Evolutionary conservation across 2,329 filamentous ascomycete genomes (phyloP), one percentile per base, ranked within the genome.

Genomic region (Colletotrichum neosansevieriae): DNA sequence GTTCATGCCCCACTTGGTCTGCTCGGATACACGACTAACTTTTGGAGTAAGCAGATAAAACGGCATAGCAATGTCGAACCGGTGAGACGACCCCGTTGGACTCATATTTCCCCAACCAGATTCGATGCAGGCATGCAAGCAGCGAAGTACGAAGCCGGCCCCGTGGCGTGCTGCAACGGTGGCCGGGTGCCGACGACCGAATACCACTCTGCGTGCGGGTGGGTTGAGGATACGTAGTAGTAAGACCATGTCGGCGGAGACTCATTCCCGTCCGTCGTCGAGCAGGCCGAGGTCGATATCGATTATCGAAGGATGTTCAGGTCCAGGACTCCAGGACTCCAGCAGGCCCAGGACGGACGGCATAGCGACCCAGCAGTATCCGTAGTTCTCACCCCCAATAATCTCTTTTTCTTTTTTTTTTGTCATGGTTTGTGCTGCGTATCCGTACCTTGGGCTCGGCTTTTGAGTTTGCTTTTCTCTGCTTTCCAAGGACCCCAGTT

Each of bases 181-280:
- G 15, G 49, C 60, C 51, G 65, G 60, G 42, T 53, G 65, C 60
- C 60, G 65, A 59, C 47, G 65, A 54, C 65, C 65, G 65, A 68
- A 59, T 59, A 21, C 54, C 36, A 53, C 59, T 53, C 60, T 54
- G 53, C 13, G 51, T 32, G 51, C 51, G 29, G 32, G 51, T 45
- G 54, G 54, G 54, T 45, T 32, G 54, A 57, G 13, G 38, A 29
- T 38, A 12, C 34, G 11, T 38, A 54, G 21, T n/a, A 29, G 29
- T 54, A 54, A 54, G 50, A 54, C 50, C 50, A 38, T 54, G 50
- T 38, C 12, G 36, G 50, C 50, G 50, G 50, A 54, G 32, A n/a
- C 42, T n/a, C 42, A 13, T 15, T 34, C 51, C 51, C 34, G 34
- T 29, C 34, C 6, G 34, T 21, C 51, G n/a, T 9, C 24, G 34